Evolutionary conservation across 2,329 filamentous ascomycete species (phyloP).

Genomic region (Colletotrichum cereale): DNA sequence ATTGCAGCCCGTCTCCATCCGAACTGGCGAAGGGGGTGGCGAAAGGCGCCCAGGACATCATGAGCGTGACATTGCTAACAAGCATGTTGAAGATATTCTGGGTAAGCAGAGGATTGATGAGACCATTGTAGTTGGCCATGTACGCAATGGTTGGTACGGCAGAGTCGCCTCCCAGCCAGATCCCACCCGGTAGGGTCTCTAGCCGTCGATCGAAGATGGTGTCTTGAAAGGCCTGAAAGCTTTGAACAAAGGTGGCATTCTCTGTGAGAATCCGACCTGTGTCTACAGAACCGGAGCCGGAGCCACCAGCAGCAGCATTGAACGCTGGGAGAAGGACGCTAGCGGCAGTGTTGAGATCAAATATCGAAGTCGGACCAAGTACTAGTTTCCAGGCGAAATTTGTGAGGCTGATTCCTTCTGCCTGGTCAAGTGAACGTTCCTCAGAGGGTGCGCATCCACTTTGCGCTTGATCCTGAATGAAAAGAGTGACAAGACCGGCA

Average conservation of each 20-base stretch:
- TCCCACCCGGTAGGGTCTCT: slow-evolving; percentile 81
- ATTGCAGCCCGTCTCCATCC: slow-evolving; percentile 77
- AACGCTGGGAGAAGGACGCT: slow-evolving; percentile 55
- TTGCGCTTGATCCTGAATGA: slow-evolving; percentile 70
- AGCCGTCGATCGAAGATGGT: slow-evolving; percentile 73
- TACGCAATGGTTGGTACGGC: slow-evolving; percentile 78
- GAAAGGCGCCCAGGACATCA: slow-evolving; percentile 80
- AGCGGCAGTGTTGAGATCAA: slow-evolving; percentile 33
- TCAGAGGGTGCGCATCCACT: slow-evolving; percentile 65
- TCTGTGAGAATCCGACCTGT: slow-evolving; percentile 17
- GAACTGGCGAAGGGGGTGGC: slow-evolving; percentile 78
- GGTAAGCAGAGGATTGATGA: slow-evolving; percentile 69
- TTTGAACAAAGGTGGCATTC: slow-evolving; percentile 62
- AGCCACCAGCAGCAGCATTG: slow-evolving; percentile 43
- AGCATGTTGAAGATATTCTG: slow-evolving; percentile 77
- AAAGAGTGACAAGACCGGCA: slow-evolving; percentile 82
- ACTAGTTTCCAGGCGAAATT: slow-evolving; percentile 52
- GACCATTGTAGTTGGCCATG: slow-evolving; percentile 69
- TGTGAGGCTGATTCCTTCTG: slow-evolving; percentile 54
- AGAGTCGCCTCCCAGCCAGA: slow-evolving; percentile 77
- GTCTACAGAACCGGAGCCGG: slow-evolving; percentile 41
- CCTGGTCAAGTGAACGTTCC: slow-evolving; percentile 56
- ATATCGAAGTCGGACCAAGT: slow-evolving; percentile 54
- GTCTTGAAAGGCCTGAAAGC: slow-evolving; percentile 75
- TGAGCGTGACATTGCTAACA: slow-evolving; percentile 76